A percentile compares a stretch with the other conserved stretches of the same genome.
These are phyloP conservation scores for Panicum virgatum DNA, from an alignment of 202 grass and related monocot species.

Conservation along the genomic window DNA sequence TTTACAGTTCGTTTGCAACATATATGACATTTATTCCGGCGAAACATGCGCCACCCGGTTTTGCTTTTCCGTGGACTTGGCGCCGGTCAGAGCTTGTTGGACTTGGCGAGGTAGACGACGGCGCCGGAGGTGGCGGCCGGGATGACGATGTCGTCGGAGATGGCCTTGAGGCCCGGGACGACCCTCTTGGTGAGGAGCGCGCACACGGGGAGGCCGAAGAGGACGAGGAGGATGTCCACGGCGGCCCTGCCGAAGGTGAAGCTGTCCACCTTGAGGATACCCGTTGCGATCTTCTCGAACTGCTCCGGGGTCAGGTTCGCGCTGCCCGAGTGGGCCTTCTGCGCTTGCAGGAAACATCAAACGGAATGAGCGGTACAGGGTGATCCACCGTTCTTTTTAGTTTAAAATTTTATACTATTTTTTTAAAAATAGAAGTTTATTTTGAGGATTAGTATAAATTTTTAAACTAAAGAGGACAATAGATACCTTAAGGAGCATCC, in stretches of 20 bases:
- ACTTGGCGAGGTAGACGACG: constrained; percentile 53
- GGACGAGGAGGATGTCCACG: constrained; percentile 30
- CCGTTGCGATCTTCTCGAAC: constrained; percentile 27
- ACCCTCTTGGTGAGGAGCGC: constrained; percentile 52
- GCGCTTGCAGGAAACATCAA: background rate
- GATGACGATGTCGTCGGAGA: constrained; percentile 75
- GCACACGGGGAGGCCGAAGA: constrained; percentile 62
- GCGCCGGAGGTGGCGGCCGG: constrained; percentile 61
- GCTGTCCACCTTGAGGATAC: constrained; percentile 28
- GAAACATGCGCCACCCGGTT: background rate
- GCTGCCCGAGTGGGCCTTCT: background rate
- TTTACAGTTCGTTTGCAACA: background rate
- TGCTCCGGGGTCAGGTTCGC: background rate
- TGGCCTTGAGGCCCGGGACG: constrained; percentile 53
- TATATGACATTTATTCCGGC: background rate
- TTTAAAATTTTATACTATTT: too few species aligned
- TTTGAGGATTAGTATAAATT: too few species aligned
- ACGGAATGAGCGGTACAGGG: too few species aligned
- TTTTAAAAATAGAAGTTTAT: too few species aligned
- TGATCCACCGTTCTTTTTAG: too few species aligned
- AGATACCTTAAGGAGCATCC: too few species aligned
- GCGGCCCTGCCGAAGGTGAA: constrained; percentile 51
- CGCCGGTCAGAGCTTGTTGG: constrained; percentile 57
- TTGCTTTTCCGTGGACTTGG: background rate
- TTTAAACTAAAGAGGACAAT: too few species aligned